Percentiles rank a stretch among this genome's conserved stretches.
Conservation (phyloP, 306 rosid species). For the Crotalaria pallida region DNA sequence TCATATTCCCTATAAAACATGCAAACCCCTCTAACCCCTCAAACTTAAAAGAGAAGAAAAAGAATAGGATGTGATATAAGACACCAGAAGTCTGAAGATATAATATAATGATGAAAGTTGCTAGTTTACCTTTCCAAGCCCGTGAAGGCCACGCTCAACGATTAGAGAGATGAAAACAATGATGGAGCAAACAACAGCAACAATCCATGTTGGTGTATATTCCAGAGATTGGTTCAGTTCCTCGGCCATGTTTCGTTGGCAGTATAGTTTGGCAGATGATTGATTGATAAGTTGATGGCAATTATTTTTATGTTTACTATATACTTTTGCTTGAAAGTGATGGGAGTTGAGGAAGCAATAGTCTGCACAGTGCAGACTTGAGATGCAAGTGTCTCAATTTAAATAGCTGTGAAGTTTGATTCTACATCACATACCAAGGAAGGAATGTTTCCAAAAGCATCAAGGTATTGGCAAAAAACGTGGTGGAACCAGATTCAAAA, state of each 20-base stretch:
- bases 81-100: neutral
- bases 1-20: neutral
- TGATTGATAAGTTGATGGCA: neutral
- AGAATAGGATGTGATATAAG: slow-evolving; percentile 1
- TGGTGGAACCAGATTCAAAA: slow-evolving; percentile 24
- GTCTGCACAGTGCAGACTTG: slow-evolving; percentile 19
- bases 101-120: neutral
- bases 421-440: slow-evolving; percentile 19
- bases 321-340: slow-evolving; percentile 9
- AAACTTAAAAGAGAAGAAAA: too few relatives aligned
- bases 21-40: neutral
- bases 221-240: slow-evolving; percentile 57
- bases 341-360: slow-evolving; percentile 8
- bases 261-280: neutral
- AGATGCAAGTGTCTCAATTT: neutral
- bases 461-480: slow-evolving; percentile 29
- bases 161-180: slow-evolving; percentile 69
- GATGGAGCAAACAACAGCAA: slow-evolving; percentile 69
- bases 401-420: neutral
- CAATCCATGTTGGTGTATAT: slow-evolving; percentile 87
- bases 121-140: slow-evolving; percentile 63
- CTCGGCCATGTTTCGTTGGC: slow-evolving; percentile 38
- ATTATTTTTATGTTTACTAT: slow-evolving; percentile 7
- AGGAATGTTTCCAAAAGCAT: slow-evolving; percentile 33
- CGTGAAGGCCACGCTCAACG: slow-evolving; percentile 70